These are phyloP conservation scores for Centrapalus pauciflorus DNA, from an alignment of 129 eudicot species.

Conservation along the genomic window DNA sequence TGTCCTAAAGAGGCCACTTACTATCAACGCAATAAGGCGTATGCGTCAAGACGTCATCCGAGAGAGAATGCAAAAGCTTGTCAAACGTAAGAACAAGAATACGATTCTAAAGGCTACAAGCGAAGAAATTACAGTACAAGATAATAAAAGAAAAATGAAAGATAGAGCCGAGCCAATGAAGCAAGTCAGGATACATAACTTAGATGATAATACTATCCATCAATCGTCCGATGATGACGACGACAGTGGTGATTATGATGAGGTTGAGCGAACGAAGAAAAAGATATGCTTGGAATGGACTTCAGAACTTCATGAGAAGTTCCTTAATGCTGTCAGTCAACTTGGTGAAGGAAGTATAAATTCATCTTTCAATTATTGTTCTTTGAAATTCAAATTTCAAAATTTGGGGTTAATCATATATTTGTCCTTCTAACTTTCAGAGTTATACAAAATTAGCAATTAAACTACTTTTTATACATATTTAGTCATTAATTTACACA, in stretches of 20 bases:
- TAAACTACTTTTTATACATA: no score
- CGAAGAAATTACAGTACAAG: not conserved
- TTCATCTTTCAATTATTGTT: slow-evolving; percentile 2
- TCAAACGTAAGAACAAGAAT: not conserved
- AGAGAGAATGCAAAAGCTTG: slow-evolving; percentile 19
- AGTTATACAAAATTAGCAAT: no score
- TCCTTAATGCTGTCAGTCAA: slow-evolving; percentile 27
- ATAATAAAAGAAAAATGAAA: not conserved
- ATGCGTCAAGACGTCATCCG: slow-evolving; percentile 28
- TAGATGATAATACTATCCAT: not conserved
- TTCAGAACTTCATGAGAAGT: slow-evolving; percentile 38
- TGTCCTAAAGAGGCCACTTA: slow-evolving; percentile 29
- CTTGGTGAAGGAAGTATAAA: slow-evolving; percentile 48
- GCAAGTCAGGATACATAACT: not conserved
- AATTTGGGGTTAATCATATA: no score
- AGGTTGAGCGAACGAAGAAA: slow-evolving; percentile 5
- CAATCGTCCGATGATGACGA: not conserved
- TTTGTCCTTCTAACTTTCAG: no score
- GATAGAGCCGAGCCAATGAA: not conserved
- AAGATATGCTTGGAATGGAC: slow-evolving; percentile 42
- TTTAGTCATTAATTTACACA: no score
- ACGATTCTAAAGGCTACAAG: not conserved
- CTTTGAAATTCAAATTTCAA: no score
- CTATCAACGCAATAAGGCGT: slow-evolving; percentile 16
- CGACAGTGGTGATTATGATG: not conserved